These are phyloP conservation scores for Phycomyces blakesleeanus DNA, from an alignment of 192 early-diverging fungal species.

Conservation along the genomic window DNA sequence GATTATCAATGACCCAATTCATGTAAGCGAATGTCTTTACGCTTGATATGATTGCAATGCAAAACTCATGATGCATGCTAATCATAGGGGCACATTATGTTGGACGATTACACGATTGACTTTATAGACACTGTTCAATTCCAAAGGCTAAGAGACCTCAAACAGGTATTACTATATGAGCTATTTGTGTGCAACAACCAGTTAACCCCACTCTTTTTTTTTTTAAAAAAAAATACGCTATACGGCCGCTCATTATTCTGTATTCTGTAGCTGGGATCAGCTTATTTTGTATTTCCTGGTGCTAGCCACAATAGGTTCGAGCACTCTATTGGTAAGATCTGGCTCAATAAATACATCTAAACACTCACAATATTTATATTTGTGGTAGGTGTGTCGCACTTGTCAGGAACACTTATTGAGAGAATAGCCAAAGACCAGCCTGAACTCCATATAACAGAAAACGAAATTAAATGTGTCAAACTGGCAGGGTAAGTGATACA, in stretches of 20 bases:
- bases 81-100: constrained; percentile 64
- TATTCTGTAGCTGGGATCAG: constrained; percentile 59
- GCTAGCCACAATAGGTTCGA: constrained; percentile 96
- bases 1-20: constrained; percentile 70
- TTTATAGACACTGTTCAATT: constrained; percentile 94
- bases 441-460: constrained; percentile 70
- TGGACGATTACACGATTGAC: constrained; percentile 61
- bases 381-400: constrained; percentile 69
- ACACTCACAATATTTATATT: no score
- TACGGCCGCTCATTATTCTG: no score
- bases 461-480: constrained; percentile 81
- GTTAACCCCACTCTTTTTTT: neutral
- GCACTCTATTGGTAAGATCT: constrained; percentile 64
- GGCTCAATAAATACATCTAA: no score
- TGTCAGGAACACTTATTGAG: constrained; percentile 72
- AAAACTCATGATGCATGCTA: no score
- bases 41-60: no score
- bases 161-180: constrained; percentile 52
- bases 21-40: constrained; percentile 49
- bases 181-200: neutral
- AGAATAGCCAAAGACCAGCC: constrained; percentile 72
- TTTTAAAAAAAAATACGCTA: no score
- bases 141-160: constrained; percentile 90
- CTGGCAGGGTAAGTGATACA: constrained; percentile 61
- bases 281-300: constrained; percentile 91